Percentiles rank a stretch among this genome's conserved stretches.
phyloP scores from a whole-genome alignment of 768 basidiomycete species.

The Suillus occidentalis region DNA sequence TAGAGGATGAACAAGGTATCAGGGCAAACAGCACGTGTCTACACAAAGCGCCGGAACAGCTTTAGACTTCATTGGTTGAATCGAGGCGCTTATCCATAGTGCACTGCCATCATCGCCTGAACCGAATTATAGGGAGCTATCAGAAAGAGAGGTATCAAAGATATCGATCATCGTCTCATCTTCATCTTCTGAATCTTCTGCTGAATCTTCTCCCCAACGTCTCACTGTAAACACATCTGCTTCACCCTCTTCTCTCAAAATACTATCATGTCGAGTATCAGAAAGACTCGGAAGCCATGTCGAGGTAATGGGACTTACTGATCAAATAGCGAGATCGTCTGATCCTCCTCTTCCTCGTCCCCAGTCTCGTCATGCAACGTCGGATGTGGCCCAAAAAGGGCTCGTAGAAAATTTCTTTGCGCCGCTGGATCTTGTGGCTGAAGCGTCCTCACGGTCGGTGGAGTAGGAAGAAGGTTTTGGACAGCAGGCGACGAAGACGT shows the following conservation, averaged over 20 bases:
- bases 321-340: conserved; percentile 68
- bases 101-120: not conserved
- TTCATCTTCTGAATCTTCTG: conserved; percentile 24
- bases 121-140: not conserved
- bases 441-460: conserved; percentile 48
- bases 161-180: not conserved
- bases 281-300: conserved; percentile 1
- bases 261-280: conserved; percentile 38
- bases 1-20: conserved; percentile 9
- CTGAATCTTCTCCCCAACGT: conserved; percentile 37
- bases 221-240: conserved; percentile 54
- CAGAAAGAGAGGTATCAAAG: not conserved
- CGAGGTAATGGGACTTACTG: conserved; percentile 46
- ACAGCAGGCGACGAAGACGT: conserved; percentile 54
- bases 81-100: not conserved
- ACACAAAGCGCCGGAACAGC: not conserved
- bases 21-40: conserved; percentile 17
- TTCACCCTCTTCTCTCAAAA: conserved; percentile 57
- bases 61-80: not conserved
- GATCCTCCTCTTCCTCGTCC: conserved; percentile 43
- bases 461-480: conserved; percentile 45
- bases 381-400: conserved; percentile 30
- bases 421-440: conserved; percentile 36
- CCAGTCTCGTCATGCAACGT: conserved; percentile 29
- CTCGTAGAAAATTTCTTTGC: conserved; percentile 37